Conservation (phyloP, 495 filamentous ascomycete genomes). For the Diplogelasinospora grovesii region DNA sequence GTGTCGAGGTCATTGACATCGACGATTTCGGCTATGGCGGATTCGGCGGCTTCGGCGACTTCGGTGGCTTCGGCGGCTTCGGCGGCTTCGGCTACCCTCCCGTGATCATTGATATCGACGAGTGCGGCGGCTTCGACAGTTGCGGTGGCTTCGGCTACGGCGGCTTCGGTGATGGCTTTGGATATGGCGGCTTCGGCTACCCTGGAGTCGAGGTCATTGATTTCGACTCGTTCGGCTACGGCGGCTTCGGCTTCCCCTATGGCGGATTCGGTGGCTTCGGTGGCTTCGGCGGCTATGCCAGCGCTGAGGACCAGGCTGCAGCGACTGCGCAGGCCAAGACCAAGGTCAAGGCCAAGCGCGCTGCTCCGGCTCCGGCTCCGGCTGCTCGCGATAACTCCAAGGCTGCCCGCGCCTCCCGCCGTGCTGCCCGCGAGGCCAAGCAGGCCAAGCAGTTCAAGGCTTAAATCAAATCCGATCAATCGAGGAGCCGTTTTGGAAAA, state of each 20-base stretch:
- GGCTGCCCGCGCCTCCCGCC: too few species aligned
- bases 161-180: slow-evolving; percentile 1
- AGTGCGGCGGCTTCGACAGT: background rate
- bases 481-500: too few species aligned
- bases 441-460: too few species aligned
- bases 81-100: background rate
- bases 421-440: too few species aligned
- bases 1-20: background rate
- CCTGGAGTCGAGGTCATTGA: background rate
- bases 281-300: background rate
- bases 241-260: background rate
- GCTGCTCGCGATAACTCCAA: too few species aligned
- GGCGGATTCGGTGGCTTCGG: background rate
- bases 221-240: background rate
- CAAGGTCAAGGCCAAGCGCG: too few species aligned
- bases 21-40: background rate
- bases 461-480: too few species aligned
- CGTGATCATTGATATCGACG: too few species aligned
- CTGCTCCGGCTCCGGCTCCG: too few species aligned
- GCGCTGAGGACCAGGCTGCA: too few species aligned
- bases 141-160: background rate
- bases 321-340: too few species aligned
- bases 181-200: background rate
- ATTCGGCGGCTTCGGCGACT: background rate
- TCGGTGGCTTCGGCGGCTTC: background rate